Percentiles rank a stretch among this genome's conserved stretches.
Evolutionary conservation across 805 yeast genomes (phyloP).

Genomic region (Cyberlindnera saturnus): DNA sequence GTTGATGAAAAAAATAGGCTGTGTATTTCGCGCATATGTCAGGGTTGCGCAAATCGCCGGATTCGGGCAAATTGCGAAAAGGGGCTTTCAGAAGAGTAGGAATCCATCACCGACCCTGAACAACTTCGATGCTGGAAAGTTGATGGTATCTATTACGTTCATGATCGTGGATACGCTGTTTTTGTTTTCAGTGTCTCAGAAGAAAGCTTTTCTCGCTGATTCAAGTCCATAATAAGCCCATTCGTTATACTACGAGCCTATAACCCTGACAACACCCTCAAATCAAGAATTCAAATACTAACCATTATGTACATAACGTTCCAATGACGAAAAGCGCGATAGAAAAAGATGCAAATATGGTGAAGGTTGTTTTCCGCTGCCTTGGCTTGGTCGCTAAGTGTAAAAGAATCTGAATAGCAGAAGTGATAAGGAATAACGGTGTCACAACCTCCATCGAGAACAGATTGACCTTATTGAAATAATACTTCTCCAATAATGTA

Average conservation of each 20-base stretch:
- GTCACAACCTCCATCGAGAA: conserved; percentile 26
- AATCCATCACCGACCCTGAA: no score
- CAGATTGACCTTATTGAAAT: conserved; percentile 23
- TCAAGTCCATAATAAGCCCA: no score
- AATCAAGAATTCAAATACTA: conserved; percentile 1
- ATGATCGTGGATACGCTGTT: no score
- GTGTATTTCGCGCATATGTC: no score
- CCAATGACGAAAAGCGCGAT: conserved; percentile 22
- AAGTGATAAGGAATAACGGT: conserved; percentile 24
- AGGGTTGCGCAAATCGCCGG: no score
- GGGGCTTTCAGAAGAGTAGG: no score
- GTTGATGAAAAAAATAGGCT: no score
- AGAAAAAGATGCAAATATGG: conserved; percentile 4
- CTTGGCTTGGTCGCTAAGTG: conserved; percentile 5
- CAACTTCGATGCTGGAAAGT: no score
- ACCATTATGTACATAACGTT: conserved; percentile 11
- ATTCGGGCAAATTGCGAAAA: no score
- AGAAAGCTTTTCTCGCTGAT: no score
- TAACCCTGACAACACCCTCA: not conserved
- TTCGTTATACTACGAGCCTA: not conserved
- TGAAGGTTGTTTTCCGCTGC: conserved; percentile 2
- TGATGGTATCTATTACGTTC: no score
- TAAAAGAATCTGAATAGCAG: conserved; percentile 9
- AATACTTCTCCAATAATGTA: conserved; percentile 27
- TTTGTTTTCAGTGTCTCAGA: no score